Conservation (phyloP, 129 eudicot species). For the Tagetes patula region DNA sequence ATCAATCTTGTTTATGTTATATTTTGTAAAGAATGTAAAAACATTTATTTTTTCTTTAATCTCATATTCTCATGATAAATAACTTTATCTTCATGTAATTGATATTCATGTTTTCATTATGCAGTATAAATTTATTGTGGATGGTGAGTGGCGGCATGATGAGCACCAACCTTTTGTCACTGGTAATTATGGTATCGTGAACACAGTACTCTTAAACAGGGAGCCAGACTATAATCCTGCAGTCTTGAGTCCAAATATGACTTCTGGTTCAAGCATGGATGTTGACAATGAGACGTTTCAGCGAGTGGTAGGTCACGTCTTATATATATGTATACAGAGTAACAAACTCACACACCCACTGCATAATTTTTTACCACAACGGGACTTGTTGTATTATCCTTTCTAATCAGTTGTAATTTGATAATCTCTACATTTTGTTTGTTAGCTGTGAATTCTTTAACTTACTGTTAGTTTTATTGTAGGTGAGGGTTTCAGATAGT, state of each 20-base stretch:
- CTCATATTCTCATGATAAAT: not conserved
- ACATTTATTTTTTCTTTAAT: not conserved
- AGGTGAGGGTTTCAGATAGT: conserved; percentile 72
- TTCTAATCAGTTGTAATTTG: not conserved
- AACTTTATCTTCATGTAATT: conserved; percentile 2
- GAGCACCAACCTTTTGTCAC: conserved; percentile 73
- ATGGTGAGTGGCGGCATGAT: conserved; percentile 95
- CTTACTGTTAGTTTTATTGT: conserved; percentile 10
- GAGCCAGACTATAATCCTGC: conserved; percentile 54
- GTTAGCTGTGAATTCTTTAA: not conserved
- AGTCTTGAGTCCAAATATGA: conserved; percentile 46
- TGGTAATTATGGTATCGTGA: conserved; percentile 66
- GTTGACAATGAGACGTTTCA: conserved; percentile 79
- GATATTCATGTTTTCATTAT: conserved; percentile 15
- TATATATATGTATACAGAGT: too few relatives aligned
- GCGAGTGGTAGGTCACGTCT: conserved; percentile 54
- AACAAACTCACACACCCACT: too few relatives aligned
- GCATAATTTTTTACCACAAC: too few relatives aligned
- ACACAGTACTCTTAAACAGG: conserved; percentile 61
- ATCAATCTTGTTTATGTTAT: not conserved
- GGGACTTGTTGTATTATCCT: not conserved
- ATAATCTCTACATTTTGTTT: not conserved
- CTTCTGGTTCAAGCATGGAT: conserved; percentile 83
- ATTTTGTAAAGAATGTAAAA: not conserved
- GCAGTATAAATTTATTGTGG: conserved; percentile 92